Evolutionary conservation across 2,329 filamentous ascomycete genomes (phyloP).

Genomic region (Trichoderma polysporum): DNA sequence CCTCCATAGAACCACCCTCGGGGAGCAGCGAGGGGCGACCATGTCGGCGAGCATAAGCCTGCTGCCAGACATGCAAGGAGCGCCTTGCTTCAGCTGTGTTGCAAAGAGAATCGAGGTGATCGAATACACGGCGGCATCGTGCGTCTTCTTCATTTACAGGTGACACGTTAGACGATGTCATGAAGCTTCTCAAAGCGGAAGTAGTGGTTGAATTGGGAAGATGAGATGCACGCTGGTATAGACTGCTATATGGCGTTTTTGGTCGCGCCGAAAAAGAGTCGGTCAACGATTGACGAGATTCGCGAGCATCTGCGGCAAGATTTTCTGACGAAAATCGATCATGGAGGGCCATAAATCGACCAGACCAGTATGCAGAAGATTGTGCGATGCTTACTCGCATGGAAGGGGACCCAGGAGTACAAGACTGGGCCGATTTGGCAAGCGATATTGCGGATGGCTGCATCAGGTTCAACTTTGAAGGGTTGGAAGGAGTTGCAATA

Average conservation of each 20-base stretch:
- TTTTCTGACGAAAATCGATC: constrained; percentile 44
- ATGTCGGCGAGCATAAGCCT: constrained; percentile 45
- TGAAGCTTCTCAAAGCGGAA: constrained; percentile 32
- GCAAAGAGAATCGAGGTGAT: constrained; percentile 48
- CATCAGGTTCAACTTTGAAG: constrained; percentile 25
- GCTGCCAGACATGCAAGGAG: constrained; percentile 51
- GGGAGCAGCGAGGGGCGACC: constrained; percentile 44
- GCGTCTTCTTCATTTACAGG: constrained; percentile 41
- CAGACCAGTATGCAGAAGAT: constrained; percentile 58
- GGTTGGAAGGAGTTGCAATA: constrained; percentile 19
- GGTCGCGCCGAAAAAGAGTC: not conserved
- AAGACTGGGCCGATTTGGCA: constrained; percentile 21
- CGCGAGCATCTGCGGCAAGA: constrained; percentile 23
- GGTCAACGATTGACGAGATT: not conserved
- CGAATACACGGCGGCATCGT: constrained; percentile 45
- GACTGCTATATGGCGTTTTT: constrained; percentile 24
- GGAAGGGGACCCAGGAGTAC: constrained; percentile 27
- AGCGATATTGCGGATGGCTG: constrained; percentile 25
- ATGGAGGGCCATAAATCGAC: constrained; percentile 57
- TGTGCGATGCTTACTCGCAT: constrained; percentile 43
- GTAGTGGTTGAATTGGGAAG: constrained; percentile 36
- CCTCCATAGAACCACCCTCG: constrained; percentile 35
- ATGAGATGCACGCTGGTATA: constrained; percentile 25
- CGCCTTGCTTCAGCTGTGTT: constrained; percentile 47
- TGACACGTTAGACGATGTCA: constrained; percentile 22